Evolutionary conservation across 2,329 filamentous ascomycete genomes (phyloP).

Genomic region (Aspergillus viridinutans): DNA sequence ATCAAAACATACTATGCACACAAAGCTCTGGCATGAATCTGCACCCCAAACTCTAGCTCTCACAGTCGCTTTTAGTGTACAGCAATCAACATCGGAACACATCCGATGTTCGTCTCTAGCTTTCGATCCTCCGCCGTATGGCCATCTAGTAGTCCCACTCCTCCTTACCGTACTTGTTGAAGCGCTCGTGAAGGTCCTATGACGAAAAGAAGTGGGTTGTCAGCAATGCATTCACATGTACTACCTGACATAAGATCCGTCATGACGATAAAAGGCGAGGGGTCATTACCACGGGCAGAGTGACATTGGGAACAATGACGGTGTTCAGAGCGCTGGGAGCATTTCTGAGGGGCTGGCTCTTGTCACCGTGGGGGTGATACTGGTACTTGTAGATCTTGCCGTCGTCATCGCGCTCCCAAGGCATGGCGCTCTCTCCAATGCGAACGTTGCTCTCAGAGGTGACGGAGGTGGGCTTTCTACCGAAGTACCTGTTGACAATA

Average conservation of each 20-base stretch:
- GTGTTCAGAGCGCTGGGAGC: conserved; percentile 94
- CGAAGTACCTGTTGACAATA: conserved; percentile 48
- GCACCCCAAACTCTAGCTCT: conserved; percentile 20
- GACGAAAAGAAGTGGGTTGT: conserved; percentile 1
- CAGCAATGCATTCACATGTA: conserved; percentile 1
- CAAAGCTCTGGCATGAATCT: conserved; percentile 25
- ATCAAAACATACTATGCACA: conserved; percentile 33
- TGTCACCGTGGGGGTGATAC: conserved; percentile 83
- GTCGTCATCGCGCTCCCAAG: conserved; percentile 73
- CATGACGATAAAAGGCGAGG: background rate
- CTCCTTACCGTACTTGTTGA: conserved; percentile 99
- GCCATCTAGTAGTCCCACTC: conserved; percentile 54
- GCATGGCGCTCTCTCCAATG: conserved; percentile 74
- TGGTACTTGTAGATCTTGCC: conserved; percentile 68
- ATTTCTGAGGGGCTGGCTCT: conserved; percentile 69
- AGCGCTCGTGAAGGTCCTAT: conserved; percentile 88
- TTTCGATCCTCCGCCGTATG: conserved; percentile 8
- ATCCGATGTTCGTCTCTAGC: conserved; percentile 13
- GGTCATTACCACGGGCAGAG: conserved; percentile 70
- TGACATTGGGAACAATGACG: conserved; percentile 90
- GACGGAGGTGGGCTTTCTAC: conserved; percentile 76
- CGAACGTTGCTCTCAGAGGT: conserved; percentile 75
- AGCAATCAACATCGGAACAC: conserved; percentile 18
- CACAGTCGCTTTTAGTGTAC: conserved; percentile 31
- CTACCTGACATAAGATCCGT: background rate